Percentiles rank a stretch among this genome's conserved stretches.
phyloP scores from a whole-genome alignment of 2,329 filamentous ascomycete species.

The Lachnellula hyalina region DNA sequence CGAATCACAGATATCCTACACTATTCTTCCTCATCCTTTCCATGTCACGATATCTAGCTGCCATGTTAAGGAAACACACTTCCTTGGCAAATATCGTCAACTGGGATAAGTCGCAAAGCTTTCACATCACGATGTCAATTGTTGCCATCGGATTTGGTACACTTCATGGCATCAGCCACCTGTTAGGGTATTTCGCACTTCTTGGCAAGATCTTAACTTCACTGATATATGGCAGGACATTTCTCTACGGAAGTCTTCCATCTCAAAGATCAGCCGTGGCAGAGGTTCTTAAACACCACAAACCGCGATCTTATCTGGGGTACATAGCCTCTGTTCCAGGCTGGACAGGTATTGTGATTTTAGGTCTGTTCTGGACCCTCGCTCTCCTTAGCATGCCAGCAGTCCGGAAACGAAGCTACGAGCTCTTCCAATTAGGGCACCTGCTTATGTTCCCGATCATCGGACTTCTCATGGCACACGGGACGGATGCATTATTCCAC shows the following conservation, averaged over 20 bases:
- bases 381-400: constrained; percentile 44
- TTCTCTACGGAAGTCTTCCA: constrained; percentile 43
- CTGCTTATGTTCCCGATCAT: constrained; percentile 55
- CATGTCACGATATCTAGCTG: constrained; percentile 53
- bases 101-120: constrained; percentile 50
- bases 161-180: constrained; percentile 48
- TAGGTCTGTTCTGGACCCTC: constrained; percentile 46
- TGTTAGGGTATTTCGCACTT: constrained; percentile 35
- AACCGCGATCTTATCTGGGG: constrained; percentile 36
- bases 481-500: constrained; percentile 45
- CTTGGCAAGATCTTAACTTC: background rate
- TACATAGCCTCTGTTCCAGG: constrained; percentile 44
- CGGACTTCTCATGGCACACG: constrained; percentile 50
- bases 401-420: constrained; percentile 47
- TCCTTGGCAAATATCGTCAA: constrained; percentile 49
- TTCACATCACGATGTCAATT: constrained; percentile 51
- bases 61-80: constrained; percentile 44
- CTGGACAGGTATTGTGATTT: constrained; percentile 43
- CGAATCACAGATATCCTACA: constrained; percentile 35
- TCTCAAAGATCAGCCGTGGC: constrained; percentile 40
- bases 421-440: constrained; percentile 52
- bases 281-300: constrained; percentile 34
- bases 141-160: constrained; percentile 45
- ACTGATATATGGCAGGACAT: constrained; percentile 30
- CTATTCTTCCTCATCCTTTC: constrained; percentile 54